phyloP scores from a whole-genome alignment of 495 filamentous ascomycete genomes.

The Penicillium canariense region DNA sequence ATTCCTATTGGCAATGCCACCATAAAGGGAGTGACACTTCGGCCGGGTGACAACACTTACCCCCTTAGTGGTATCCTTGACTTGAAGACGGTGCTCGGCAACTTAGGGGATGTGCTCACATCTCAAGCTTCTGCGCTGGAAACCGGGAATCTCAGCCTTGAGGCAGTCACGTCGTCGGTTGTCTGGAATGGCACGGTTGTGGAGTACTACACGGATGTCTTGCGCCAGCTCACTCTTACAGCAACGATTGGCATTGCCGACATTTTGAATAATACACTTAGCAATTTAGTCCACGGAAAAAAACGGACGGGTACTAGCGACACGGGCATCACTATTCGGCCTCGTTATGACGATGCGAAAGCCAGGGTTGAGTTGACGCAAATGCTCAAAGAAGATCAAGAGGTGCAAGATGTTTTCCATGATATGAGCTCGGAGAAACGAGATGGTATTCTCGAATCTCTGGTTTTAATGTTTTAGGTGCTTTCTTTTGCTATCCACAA shows the following conservation, averaged over 20 bases:
- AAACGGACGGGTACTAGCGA: constrained; percentile 4
- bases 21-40: constrained; percentile 54
- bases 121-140: constrained; percentile 26
- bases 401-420: constrained; percentile 16
- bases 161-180: constrained; percentile 28
- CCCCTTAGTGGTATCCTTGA: constrained; percentile 44
- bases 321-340: neutral
- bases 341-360: neutral
- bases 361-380: constrained; percentile 4
- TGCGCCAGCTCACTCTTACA: constrained; percentile 30
- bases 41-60: constrained; percentile 57
- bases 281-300: constrained; percentile 14
- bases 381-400: constrained; percentile 12
- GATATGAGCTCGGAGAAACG: constrained; percentile 15
- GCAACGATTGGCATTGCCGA: constrained; percentile 27
- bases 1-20: constrained; percentile 51
- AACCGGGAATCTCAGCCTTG: constrained; percentile 29
- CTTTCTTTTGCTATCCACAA: neutral
- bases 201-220: constrained; percentile 37
- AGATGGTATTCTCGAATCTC: constrained; percentile 18
- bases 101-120: constrained; percentile 27
- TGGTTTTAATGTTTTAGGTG: constrained; percentile 3
- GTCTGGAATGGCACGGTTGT: constrained; percentile 31
- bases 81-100: constrained; percentile 24
- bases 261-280: constrained; percentile 34